Evolutionary conservation across 2,329 filamentous ascomycete genomes (phyloP), one percentile per base, ranked within the genome.

Genomic region (Eutypella sp.): DNA sequence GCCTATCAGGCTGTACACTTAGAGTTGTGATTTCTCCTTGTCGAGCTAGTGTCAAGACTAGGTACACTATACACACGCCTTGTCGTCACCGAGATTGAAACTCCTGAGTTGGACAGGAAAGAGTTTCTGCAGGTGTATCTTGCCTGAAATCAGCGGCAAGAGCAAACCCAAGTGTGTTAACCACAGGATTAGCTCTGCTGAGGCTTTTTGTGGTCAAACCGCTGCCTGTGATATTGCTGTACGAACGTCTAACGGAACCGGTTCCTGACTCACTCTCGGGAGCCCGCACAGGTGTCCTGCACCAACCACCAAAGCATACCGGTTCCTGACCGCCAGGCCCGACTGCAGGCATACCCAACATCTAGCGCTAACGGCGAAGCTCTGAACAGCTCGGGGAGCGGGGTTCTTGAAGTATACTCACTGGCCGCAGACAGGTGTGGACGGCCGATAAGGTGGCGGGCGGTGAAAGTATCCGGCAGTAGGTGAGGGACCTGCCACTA

Each of bases 291-390:
- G 57, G 45, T n/a, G n/a, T 52, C 50, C 50, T 55, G 58, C 60
- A 60, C 58, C 58, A 52, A 50, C 56, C 51, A 56, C 53, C 49
- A 52, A 59, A 51, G 59, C 62, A 61, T 59, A 47, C 48, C 48
- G 47, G 50, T 56, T 54, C 55, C 49, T 59, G 56, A 61, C 61
- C 60, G 59, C 60, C 42, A 56, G 48, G 58, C 44, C 42, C 34
- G 49, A 37, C 59, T 61, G 60, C 59, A 63, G 54, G 53, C 42
- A 44, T 61, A 61, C 59, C 59, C 57, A 63, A 63, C 52, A 55
- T 38, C 40, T 13, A 27, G 34, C 45, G 46, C 45, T 50, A 44
- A 36, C 42, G 46, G 47, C 29, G 55, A 42, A 47, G 39, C 41
- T 38, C 29, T 7, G 13, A 13, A 29, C 45, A 45, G 48, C 52